phyloP scores from a whole-genome alignment of 2,329 filamentous ascomycete genomes.

The Aspergillus brasiliensis region DNA sequence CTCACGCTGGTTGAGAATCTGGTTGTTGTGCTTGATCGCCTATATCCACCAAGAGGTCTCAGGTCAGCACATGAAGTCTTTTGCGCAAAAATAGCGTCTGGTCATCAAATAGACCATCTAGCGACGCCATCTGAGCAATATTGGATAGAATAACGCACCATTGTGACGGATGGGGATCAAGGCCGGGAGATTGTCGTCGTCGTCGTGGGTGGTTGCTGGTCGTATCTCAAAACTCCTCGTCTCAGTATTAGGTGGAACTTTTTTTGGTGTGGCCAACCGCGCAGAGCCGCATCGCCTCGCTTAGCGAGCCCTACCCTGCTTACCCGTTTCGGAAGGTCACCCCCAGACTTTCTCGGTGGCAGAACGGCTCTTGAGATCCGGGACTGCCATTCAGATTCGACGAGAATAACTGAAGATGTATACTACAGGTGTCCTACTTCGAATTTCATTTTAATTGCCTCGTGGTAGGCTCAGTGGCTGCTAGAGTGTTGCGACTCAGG shows the following conservation, averaged over 20 bases:
- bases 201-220: constrained; percentile 48
- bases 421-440: neutral
- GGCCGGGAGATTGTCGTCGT: constrained; percentile 46
- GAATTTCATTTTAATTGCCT: neutral
- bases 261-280: constrained; percentile 47
- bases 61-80: constrained; percentile 19
- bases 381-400: neutral
- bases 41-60: constrained; percentile 44
- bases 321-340: constrained; percentile 29
- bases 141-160: constrained; percentile 42
- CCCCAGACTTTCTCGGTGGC: neutral
- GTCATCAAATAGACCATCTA: constrained; percentile 17
- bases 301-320: constrained; percentile 47
- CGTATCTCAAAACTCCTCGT: constrained; percentile 45
- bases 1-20: constrained; percentile 94
- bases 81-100: constrained; percentile 9
- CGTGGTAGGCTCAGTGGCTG: neutral
- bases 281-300: constrained; percentile 43
- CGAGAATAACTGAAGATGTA: neutral
- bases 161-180: constrained; percentile 59
- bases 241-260: constrained; percentile 41
- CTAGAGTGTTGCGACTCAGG: neutral
- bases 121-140: constrained; percentile 14
- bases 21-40: constrained; percentile 99
- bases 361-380: neutral